Base-by-base conservation (phyloP, 2,329 filamentous ascomycete species). In the Pleoardoris graminearum region DNA sequence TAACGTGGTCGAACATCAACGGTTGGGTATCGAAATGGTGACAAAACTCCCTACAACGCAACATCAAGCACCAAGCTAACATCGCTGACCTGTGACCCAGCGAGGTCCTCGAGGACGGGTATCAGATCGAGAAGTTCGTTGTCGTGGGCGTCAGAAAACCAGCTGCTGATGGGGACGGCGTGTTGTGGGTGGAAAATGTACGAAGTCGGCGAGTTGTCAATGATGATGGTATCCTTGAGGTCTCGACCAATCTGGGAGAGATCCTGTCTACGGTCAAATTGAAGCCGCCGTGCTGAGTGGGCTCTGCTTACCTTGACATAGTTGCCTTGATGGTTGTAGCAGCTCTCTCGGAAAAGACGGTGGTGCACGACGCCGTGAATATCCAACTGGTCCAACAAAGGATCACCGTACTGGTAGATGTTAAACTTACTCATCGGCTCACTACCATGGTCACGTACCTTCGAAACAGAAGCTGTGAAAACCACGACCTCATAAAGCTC, bases 111-210 rank as follows among this genome's bases (percentile, higher is more conserved):
- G 62, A 99, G 90, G 66, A 99, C 94, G 48, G 94, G 94, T 74
- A 99, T 97, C 66, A 99, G 81, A 74, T 99, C 94, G 68, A 99
- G 82, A 57, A 99, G 83, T 81, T 99, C 94, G 77, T 99, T 99
- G 79, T 99, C 94, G 76, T 99, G 94, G 57, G 94, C 94, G 77
- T 99, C 94, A 62, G 92, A 97, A 79, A 99, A 99, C 94, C 94
- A 99, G 81, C 93, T 97, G 83, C 92, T 97, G 78, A 99, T 99
- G 22, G 94, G 94, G 44, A 99, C 93, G 55, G 94, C 94, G 74
- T 99, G 94, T 79, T 99, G 93, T 21, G 94, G 94, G 73, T 99
- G 94, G 83, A 99, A 99, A 68, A 99, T 97, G 79, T 99, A 99
- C 11, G 93, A 97, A 4, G 94, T 99, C 2, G 94, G 94, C 41